Evolutionary conservation across 345 rosid species (phyloP), one percentile per base, ranked within the genome.

Genomic region (Pistacia integerrima): DNA sequence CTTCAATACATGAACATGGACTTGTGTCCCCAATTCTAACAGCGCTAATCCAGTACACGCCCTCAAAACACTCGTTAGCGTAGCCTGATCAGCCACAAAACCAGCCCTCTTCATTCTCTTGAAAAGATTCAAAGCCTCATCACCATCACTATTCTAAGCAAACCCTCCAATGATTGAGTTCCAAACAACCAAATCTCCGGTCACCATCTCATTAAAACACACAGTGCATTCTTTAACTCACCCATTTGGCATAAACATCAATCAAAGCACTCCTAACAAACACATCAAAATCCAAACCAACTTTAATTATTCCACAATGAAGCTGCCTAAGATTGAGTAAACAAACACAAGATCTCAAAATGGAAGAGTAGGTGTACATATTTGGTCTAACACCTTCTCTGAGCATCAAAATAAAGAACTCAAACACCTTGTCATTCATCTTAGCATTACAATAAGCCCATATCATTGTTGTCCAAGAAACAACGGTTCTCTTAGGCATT

Each of bases 401-500:
- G 17, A 83, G 70, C 94, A 90, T 92, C 69, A 76, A 44, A 71
- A 84, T 79, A 62, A 90, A 79, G 54, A 80, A 79, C 79, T 85
- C 62, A 22, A 80, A 25, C 44, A 83, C 88, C 76, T 78, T 82
- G 0, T 51, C 48, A 35, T 78, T 79, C 49, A 79, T 63, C 6
- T 73, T 85, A 1, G 67, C 70, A 74, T 74, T 78, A n/a, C 91
- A 74, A 16, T 80, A 90, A 73, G 90, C 94, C 41, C 93, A 84
- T 36, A 92, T 90, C 79, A 92, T 72, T 0, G 94, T 89, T n/a
- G 97, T 92, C 97, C 97, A 92, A 49, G 97, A 85, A 76, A 83
- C 70, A 80, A 83, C 83, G 49, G 80, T 76, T 67, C 84, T 80
- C 1, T 78, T 56, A 71, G 83, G 78, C 81, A 85, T 25, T 78